Evolutionary conservation across 208 protist genomes (phyloP), one percentile per base, ranked within the genome.

Genomic region (Sergeia podlipaevii): DNA sequence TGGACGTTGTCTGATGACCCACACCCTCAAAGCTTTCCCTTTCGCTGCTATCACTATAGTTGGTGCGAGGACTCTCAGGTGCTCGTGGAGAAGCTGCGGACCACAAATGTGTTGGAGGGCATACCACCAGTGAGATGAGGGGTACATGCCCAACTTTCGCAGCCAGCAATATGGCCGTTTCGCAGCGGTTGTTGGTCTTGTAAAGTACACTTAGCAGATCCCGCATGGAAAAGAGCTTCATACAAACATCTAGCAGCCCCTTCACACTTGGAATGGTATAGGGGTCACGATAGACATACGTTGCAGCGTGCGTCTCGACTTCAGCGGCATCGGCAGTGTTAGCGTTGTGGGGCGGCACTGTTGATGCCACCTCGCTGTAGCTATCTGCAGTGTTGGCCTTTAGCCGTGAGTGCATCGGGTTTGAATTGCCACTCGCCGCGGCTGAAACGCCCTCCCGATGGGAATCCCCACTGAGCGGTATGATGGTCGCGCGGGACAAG

Each of bases 131-230:
- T 7, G 45, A 39, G 33, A 93, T 75, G 41, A 89, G 53, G 7
- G 65, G 58, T 34, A 72, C 74, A 48, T 80, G 56, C 26, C 77
- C 79, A 29, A 86, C 68, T 11, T 51, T 56, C 13, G 80, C 80
- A 0, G 85, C 85, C 13, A 93, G 41, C 4, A 69, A 71, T 10
- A 93, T 51, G 4, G 85, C 73, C 13, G 76, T 89, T 57, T 89
- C 70, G 1, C 65, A 65, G 57, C 81, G 76, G 17, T 50, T 47
- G 23, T 59, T 47, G 13, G 56, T 61, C 27, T 71, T 49, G 44
- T 67, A 76, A 15, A 76, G 69, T 0, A 70, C 11, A 2, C n/a
- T n/a, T n/a, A n/a, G n/a, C n/a, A n/a, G n/a, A n/a, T n/a, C n/a
- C n/a, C n/a, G n/a, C n/a, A n/a, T n/a, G n/a, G n/a, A n/a, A n/a